phyloP scores from a whole-genome alignment of 352 stramenopile genomes.

The Phytophthora aleatoria region DNA sequence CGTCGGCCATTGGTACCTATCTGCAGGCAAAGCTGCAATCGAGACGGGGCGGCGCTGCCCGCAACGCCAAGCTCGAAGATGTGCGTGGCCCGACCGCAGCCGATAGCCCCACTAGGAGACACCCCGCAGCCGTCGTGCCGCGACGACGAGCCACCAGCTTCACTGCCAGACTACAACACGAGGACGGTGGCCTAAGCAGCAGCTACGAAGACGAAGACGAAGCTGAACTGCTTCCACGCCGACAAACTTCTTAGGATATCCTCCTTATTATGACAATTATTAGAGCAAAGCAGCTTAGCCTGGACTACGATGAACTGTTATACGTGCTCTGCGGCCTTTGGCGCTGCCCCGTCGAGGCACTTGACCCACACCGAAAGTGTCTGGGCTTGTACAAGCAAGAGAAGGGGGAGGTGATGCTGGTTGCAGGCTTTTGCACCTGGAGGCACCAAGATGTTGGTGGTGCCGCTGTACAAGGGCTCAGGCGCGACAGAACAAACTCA shows the following conservation, averaged over 20 bases:
- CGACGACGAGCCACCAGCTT: constrained; percentile 33
- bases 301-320: constrained; percentile 11
- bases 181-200: neutral
- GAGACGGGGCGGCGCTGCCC: constrained; percentile 34
- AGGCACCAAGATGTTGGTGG: constrained; percentile 31
- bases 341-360: constrained; percentile 15
- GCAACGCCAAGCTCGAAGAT: constrained; percentile 53
- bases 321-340: constrained; percentile 12
- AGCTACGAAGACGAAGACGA: constrained; percentile 24
- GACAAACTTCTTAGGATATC: constrained; percentile 21
- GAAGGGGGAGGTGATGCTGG: constrained; percentile 28
- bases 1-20: constrained; percentile 59
- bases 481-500: neutral
- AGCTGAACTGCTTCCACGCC: constrained; percentile 16
- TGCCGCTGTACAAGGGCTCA: constrained; percentile 20
- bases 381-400: constrained; percentile 36
- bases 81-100: constrained; percentile 42
- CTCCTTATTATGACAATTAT: constrained; percentile 3
- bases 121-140: constrained; percentile 21
- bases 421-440: constrained; percentile 25
- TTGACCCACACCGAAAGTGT: constrained; percentile 31
- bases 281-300: constrained; percentile 16
- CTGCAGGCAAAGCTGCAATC: constrained; percentile 56
- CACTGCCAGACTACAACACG: constrained; percentile 25
- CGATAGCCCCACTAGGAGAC: constrained; percentile 23